Evolutionary conservation across 2,329 filamentous ascomycete species (phyloP).

Genomic region (Didymella sp.): DNA sequence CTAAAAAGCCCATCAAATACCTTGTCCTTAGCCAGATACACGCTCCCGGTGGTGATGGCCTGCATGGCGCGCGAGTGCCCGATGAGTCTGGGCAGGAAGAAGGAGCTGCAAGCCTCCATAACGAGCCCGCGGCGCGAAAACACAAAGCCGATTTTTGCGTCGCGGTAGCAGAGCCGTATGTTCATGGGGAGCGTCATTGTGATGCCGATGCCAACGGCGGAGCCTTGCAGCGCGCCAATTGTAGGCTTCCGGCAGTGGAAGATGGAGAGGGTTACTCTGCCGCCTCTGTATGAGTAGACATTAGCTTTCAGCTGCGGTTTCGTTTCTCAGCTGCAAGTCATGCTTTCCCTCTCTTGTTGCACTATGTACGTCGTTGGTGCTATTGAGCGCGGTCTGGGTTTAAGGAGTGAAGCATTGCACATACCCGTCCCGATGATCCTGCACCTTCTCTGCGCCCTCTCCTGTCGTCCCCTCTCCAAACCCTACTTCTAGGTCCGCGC

Average conservation of each 20-base stretch:
- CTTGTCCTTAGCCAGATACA: conserved; percentile 59
- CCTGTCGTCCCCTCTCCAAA: conserved; percentile 54
- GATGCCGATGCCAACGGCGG: conserved; percentile 65
- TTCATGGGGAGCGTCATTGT: conserved; percentile 65
- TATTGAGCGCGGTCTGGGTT: too few species aligned
- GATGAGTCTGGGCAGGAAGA: conserved; percentile 74
- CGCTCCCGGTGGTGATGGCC: conserved; percentile 70
- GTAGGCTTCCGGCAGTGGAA: conserved; percentile 64
- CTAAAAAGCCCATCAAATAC: conserved; percentile 69
- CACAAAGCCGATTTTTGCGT: conserved; percentile 75
- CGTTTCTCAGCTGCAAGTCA: too few species aligned
- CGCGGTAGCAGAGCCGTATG: conserved; percentile 61
- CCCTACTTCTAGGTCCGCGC: conserved; percentile 62
- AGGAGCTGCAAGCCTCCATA: conserved; percentile 75
- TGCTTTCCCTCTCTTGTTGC: too few species aligned
- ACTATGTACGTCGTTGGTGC: too few species aligned
- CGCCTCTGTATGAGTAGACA: conserved; percentile 46
- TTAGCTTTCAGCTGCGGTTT: too few species aligned
- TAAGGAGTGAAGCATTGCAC: conserved; percentile 15
- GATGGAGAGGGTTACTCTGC: conserved; percentile 60
- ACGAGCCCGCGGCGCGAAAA: conserved; percentile 73
- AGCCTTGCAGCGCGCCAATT: conserved; percentile 63
- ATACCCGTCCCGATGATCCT: conserved; percentile 63
- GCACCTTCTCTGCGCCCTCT: conserved; percentile 49
- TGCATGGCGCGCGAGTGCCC: conserved; percentile 69